Percentiles rank a stretch among this genome's conserved stretches.
Evolutionary conservation across 192 early-diverging fungal genomes (phyloP).

Genomic region (Coemansia sp.): DNA sequence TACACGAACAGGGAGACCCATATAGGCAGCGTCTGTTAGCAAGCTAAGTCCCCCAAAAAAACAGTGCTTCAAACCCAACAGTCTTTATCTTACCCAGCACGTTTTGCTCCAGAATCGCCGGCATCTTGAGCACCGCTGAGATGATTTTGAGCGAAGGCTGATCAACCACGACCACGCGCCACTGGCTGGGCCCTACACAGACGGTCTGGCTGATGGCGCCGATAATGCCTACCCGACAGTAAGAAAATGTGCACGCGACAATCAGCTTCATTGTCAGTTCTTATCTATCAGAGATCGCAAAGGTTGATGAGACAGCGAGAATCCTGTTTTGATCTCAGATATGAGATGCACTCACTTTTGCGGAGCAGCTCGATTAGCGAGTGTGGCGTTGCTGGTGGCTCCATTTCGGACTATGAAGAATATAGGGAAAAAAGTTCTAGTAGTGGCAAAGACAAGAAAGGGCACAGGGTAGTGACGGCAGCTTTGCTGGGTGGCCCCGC

Average conservation of each 20-base stretch:
- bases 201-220: constrained; percentile 33
- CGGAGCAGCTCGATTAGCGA: constrained; percentile 44
- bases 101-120: constrained; percentile 45
- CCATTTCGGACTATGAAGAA: background rate
- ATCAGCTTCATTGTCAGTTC: background rate
- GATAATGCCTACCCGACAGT: constrained; percentile 33
- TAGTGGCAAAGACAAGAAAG: background rate
- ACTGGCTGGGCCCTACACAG: constrained; percentile 27
- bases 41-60: background rate
- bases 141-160: constrained; percentile 47
- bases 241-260: background rate
- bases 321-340: constrained; percentile 2
- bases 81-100: constrained; percentile 27
- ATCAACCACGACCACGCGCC: constrained; percentile 54
- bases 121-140: constrained; percentile 51
- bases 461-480: background rate
- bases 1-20: constrained; percentile 4
- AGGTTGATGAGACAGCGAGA: background rate
- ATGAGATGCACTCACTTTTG: constrained; percentile 19
- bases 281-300: background rate
- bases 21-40: background rate
- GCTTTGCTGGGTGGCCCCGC: background rate
- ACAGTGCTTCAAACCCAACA: too few species aligned
- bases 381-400: background rate
- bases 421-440: background rate